Percentiles rank a stretch among this genome's conserved stretches.
phyloP scores from a whole-genome alignment of 108 stramenopile species.

The Skeletonema costatum region DNA sequence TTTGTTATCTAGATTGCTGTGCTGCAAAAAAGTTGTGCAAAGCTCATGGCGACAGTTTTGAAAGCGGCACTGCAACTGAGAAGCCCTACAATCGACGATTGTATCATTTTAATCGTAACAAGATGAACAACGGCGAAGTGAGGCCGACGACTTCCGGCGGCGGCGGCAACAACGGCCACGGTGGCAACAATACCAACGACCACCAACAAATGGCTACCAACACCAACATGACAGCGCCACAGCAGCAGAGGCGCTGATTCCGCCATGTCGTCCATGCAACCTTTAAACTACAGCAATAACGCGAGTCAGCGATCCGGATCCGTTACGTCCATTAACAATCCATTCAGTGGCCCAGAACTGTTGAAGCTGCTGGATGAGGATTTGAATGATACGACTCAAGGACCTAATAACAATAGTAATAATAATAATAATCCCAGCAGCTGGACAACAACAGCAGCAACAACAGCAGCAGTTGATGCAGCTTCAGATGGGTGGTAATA shows the following conservation, averaged over 20 bases:
- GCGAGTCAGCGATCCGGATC: constrained; percentile 2
- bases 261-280: neutral
- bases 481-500: neutral
- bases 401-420: neutral
- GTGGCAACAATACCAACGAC: too few relatives aligned
- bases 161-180: too few relatives aligned
- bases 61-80: too few relatives aligned
- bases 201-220: neutral
- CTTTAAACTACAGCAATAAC: neutral
- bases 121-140: neutral
- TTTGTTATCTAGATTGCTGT: too few relatives aligned
- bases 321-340: constrained; percentile 25
- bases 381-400: neutral
- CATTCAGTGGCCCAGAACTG: constrained; percentile 18
- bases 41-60: too few relatives aligned
- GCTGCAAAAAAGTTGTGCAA: too few relatives aligned
- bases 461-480: constrained; percentile 4
- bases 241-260: neutral
- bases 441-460: constrained; percentile 4
- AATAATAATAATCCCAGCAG: constrained; percentile 17
- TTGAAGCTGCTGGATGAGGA: constrained; percentile 32
- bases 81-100: too few relatives aligned
- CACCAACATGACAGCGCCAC: neutral
- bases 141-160: neutral
- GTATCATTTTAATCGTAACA: too few relatives aligned